Evolutionary conservation across 1,139 yeast genomes (phyloP).

Genomic region (Chernovozyma aurita): DNA sequence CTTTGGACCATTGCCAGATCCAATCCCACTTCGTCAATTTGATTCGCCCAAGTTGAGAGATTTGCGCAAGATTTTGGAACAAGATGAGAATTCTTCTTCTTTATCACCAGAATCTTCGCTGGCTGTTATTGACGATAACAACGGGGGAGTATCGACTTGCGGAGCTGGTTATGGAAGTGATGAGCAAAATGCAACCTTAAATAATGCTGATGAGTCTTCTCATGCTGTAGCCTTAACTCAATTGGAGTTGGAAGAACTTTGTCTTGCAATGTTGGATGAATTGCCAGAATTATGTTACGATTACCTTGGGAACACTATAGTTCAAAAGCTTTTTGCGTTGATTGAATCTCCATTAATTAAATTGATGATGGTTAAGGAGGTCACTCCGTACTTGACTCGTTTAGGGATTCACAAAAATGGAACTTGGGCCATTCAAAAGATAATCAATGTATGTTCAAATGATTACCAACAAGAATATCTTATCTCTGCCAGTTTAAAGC

Average conservation of each 20-base stretch:
- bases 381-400: slow-evolving; percentile 80
- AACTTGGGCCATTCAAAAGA: slow-evolving; percentile 98
- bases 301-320: slow-evolving; percentile 92
- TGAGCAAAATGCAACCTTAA: too few relatives aligned
- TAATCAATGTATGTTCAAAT: slow-evolving; percentile 67
- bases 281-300: slow-evolving; percentile 90
- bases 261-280: slow-evolving; percentile 82
- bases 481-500: slow-evolving; percentile 68
- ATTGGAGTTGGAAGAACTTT: slow-evolving; percentile 73
- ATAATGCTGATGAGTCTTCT: neutral
- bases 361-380: slow-evolving; percentile 74
- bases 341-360: slow-evolving; percentile 66
- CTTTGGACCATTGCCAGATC: slow-evolving; percentile 71
- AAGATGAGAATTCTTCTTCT: too few relatives aligned
- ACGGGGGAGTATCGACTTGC: too few relatives aligned
- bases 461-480: slow-evolving; percentile 62
- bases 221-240: slow-evolving; percentile 16
- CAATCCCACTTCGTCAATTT: slow-evolving; percentile 60
- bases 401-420: slow-evolving; percentile 97
- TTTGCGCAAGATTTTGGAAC: slow-evolving; percentile 52
- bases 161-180: too few relatives aligned
- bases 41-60: slow-evolving; percentile 81
- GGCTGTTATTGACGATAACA: too few relatives aligned
- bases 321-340: slow-evolving; percentile 79
- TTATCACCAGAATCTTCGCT: neutral